Conservation (phyloP, 805 yeast species). For the Torulaspora maleeae region DNA sequence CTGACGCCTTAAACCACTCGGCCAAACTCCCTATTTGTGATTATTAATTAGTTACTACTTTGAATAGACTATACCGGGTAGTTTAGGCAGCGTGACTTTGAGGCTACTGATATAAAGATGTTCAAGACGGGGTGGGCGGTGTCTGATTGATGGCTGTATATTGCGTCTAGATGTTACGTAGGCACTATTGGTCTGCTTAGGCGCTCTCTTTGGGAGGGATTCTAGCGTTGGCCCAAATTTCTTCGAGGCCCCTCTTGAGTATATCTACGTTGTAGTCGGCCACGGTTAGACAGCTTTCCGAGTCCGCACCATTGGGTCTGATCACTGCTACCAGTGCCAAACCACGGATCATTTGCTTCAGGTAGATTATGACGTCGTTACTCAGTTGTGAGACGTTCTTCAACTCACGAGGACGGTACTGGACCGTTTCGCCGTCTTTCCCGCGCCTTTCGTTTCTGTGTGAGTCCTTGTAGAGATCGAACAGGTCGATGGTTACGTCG, state of each 20-base stretch:
- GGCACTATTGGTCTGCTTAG: not conserved
- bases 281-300: conserved; percentile 51
- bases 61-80: too few species aligned
- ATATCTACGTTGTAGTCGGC: conserved; percentile 86
- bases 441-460: conserved; percentile 5
- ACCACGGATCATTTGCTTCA: conserved; percentile 90
- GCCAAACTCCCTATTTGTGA: conserved; percentile 26
- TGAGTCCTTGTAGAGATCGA: conserved; percentile 53
- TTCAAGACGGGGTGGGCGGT: not conserved
- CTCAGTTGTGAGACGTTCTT: conserved; percentile 71
- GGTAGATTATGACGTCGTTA: conserved; percentile 77
- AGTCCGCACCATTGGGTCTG: conserved; percentile 54
- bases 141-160: not conserved
- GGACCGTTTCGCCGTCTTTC: conserved; percentile 1
- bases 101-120: too few species aligned
- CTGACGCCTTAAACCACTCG: conserved; percentile 36
- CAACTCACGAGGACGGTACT: conserved; percentile 36
- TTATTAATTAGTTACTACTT: not conserved
- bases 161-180: not conserved
- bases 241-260: conserved; percentile 70
- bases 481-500: conserved; percentile 87
- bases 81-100: too few species aligned
- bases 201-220: conserved; percentile 10
- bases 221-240: conserved; percentile 45
- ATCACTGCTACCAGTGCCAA: conserved; percentile 85